Base-by-base conservation (phyloP, 108 stramenopile genomes). In the Cyclotella sp. region DNA sequence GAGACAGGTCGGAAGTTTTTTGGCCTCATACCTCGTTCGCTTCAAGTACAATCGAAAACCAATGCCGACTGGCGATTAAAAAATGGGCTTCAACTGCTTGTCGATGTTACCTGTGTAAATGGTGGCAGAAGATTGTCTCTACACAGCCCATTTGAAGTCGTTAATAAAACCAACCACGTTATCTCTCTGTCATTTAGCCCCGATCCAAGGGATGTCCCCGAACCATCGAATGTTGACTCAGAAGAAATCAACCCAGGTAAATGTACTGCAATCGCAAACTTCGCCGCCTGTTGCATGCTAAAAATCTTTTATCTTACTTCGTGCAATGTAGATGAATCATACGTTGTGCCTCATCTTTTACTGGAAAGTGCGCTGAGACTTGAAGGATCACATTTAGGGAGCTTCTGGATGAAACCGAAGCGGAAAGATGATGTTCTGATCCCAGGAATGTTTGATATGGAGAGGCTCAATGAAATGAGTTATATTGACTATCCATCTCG, bases 121-220 rank as follows among this genome's bases (percentile, higher is more conserved):
- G 96, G 98, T 6, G 96, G 97, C 21, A 79, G 97, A 49, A 88
- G 93, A 65, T 65, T 97, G 21, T 86, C 91, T 26, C 86, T 95
- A 0, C 76, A 84, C 14, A 93, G 91, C 44, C 80, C 89, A 16
- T 97, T 98, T 78, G 83, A 90, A 64, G 57, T 98, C 14, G 60
- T 86, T 29, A 98, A 98, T 79, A 93, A 88, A 54, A 97, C 96
- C 7, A 78, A 88, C 49, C 97, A 98, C 77, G 52, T 84, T 0
- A 75, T 98, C 21, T 47, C 45, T 22, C 15, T 77, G 19, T 70
- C 89, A 11, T 67, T 87, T 16, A 81, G 97, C 76, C 95, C 96
- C n/a, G 85, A 93, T 76, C 89, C 93, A 55, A 30, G 39, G 24
- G 30, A 28, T 24, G 28, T 53, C 7, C 21, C 57, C 8, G 53